Percentiles rank a stretch among this genome's conserved stretches.
Conservation (phyloP, 805 yeast species). For the Ogataea sp. region DNA sequence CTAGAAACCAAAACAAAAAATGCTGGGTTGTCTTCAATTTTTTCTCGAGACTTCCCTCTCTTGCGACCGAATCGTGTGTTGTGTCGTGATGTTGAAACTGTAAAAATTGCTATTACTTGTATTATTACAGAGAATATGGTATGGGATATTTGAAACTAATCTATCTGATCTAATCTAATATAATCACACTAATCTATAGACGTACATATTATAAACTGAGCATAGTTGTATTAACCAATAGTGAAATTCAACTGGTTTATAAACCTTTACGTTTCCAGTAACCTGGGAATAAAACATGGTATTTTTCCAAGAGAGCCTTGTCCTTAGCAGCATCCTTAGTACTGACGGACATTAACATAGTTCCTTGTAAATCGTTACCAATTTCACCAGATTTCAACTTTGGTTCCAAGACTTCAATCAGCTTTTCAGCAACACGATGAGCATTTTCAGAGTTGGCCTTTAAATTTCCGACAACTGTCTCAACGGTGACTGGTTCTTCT, state of each 20-base stretch:
- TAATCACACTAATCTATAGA: too few species aligned
- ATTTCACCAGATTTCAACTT: conserved; percentile 50
- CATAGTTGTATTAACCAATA: too few species aligned
- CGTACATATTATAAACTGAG: neutral
- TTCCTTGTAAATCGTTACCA: conserved; percentile 65
- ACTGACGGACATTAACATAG: conserved; percentile 75
- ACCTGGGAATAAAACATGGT: conserved; percentile 87
- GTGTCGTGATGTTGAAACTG: too few species aligned
- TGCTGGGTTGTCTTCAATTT: too few species aligned
- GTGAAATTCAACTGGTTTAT: neutral
- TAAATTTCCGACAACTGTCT: conserved; percentile 86
- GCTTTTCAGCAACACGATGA: conserved; percentile 58
- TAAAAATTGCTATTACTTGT: too few species aligned
- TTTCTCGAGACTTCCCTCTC: too few species aligned
- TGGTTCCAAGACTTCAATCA: conserved; percentile 60
- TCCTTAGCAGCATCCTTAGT: conserved; percentile 71
- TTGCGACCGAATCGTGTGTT: too few species aligned
- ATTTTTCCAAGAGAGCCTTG: conserved; percentile 62
- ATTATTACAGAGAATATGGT: too few species aligned
- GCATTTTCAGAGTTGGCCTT: conserved; percentile 86
- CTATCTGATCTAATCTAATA: too few species aligned
- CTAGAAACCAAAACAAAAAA: too few species aligned
- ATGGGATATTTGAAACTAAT: too few species aligned
- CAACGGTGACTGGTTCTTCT: conserved; percentile 97
- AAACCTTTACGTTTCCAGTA: conserved; percentile 51